A percentile compares a stretch with the other conserved stretches of the same genome.
Evolutionary conservation across 208 protist species (phyloP).

Genomic region (Phytomonas sp.): DNA sequence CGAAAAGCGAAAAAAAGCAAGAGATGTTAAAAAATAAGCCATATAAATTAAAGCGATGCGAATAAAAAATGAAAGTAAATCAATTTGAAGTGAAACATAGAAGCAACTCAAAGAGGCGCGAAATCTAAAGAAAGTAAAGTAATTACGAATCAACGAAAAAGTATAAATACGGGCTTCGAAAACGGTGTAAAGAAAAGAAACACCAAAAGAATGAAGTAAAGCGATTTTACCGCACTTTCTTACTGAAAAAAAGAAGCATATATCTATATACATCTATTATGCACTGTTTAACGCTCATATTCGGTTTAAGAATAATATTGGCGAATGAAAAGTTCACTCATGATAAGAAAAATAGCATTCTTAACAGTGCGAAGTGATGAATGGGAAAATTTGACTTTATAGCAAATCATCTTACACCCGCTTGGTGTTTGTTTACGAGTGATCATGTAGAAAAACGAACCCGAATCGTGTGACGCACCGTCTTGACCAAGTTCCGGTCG

Average conservation of each 20-base stretch:
- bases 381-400: conserved; percentile 4
- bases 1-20: conserved; percentile 7
- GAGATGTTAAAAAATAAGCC: conserved; percentile 14
- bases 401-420: background rate
- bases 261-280: conserved; percentile 4
- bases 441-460: background rate
- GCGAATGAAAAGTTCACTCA: conserved; percentile 12
- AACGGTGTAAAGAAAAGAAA: conserved; percentile 1
- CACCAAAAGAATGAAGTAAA: conserved; percentile 1
- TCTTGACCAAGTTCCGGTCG: background rate
- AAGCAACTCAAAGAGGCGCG: conserved; percentile 11
- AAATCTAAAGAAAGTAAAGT: conserved; percentile 6
- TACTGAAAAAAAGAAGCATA: conserved; percentile 4
- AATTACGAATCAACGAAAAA: conserved; percentile 8
- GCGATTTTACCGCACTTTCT: conserved; percentile 4
- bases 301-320: background rate
- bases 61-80: conserved; percentile 8
- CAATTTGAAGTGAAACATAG: background rate
- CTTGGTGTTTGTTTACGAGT: background rate
- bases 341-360: background rate
- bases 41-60: conserved; percentile 14
- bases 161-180: background rate
- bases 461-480: background rate
- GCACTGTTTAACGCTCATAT: background rate
- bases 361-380: too few species aligned